These are phyloP conservation scores for Borovskyia barvae DNA, from an alignment of 208 protist species.

Conservation along the genomic window DNA sequence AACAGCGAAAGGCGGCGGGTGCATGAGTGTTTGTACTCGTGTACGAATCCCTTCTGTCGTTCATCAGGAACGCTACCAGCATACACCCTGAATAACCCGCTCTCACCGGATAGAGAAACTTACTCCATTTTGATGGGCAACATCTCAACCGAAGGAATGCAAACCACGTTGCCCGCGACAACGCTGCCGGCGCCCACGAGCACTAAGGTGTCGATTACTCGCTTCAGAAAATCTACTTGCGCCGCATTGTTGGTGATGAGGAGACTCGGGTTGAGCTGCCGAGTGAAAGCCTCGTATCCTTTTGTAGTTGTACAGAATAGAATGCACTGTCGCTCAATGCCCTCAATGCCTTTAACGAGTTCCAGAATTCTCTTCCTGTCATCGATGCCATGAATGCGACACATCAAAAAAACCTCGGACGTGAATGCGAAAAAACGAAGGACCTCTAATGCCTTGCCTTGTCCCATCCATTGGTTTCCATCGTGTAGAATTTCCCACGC, in stretches of 20 bases:
- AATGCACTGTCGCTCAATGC: slow-evolving; percentile 67
- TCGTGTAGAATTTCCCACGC: slow-evolving; percentile 69
- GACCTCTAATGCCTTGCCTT: slow-evolving; percentile 43
- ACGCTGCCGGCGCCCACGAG: slow-evolving; percentile 34
- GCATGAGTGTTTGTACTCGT: too few species aligned
- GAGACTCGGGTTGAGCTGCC: slow-evolving; percentile 74
- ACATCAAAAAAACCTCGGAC: slow-evolving; percentile 82
- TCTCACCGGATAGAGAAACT: too few species aligned
- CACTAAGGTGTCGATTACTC: slow-evolving; percentile 64
- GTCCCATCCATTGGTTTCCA: slow-evolving; percentile 38
- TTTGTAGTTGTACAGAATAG: slow-evolving; percentile 82
- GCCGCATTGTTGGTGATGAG: slow-evolving; percentile 54
- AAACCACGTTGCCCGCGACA: slow-evolving; percentile 34
- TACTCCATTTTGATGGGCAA: slow-evolving; percentile 15
- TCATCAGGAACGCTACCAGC: not conserved
- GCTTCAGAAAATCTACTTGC: slow-evolving; percentile 60
- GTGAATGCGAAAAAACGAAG: slow-evolving; percentile 41
- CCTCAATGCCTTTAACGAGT: slow-evolving; percentile 39
- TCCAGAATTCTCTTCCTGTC: slow-evolving; percentile 51
- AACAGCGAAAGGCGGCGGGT: too few species aligned
- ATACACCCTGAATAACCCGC: too few species aligned
- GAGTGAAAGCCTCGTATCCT: slow-evolving; percentile 81
- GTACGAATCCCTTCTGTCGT: too few species aligned
- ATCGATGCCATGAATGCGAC: slow-evolving; percentile 37
- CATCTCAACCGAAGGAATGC: slow-evolving; percentile 17